These are phyloP conservation scores for Eimeria sp. DNA, from an alignment of 169 alveolate species.

Conservation along the genomic window DNA sequence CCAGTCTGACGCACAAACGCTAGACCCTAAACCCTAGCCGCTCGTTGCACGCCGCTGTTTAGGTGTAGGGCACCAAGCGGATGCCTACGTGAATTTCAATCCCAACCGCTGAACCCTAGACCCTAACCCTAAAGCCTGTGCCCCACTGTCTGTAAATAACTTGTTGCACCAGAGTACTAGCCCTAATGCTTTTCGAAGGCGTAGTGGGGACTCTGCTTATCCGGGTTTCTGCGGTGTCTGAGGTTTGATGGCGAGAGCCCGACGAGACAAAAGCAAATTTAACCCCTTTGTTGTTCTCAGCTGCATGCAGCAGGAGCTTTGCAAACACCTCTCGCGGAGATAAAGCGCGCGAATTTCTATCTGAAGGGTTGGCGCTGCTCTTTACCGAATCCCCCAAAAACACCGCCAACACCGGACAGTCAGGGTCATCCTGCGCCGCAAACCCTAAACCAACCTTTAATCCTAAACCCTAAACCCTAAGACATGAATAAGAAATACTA, in stretches of 20 bases:
- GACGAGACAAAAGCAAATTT: background rate
- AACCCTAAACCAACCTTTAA: background rate
- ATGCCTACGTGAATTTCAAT: too few species aligned
- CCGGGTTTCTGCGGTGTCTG: background rate
- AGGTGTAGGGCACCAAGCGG: too few species aligned
- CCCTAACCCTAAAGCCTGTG: constrained; percentile 5
- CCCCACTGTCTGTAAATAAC: background rate
- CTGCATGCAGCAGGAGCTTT: background rate
- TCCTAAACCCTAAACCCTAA: constrained; percentile 9
- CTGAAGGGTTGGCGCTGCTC: constrained; percentile 33
- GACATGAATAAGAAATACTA: background rate
- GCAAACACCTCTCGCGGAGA: constrained; percentile 26
- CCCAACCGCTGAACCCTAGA: background rate
- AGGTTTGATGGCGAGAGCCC: background rate
- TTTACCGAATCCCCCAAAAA: constrained; percentile 57
- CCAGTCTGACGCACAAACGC: background rate
- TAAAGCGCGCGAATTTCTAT: constrained; percentile 1
- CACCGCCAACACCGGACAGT: constrained; percentile 10
- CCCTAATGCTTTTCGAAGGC: background rate
- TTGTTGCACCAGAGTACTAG: background rate
- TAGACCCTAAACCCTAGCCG: background rate
- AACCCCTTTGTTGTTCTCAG: background rate
- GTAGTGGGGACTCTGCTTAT: background rate
- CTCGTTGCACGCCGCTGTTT: background rate
- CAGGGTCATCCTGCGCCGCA: background rate